Evolutionary conservation across 1,284 basidiomycete genomes (phyloP), one percentile per base, ranked within the genome.

Genomic region (Dichomitus squalens): DNA sequence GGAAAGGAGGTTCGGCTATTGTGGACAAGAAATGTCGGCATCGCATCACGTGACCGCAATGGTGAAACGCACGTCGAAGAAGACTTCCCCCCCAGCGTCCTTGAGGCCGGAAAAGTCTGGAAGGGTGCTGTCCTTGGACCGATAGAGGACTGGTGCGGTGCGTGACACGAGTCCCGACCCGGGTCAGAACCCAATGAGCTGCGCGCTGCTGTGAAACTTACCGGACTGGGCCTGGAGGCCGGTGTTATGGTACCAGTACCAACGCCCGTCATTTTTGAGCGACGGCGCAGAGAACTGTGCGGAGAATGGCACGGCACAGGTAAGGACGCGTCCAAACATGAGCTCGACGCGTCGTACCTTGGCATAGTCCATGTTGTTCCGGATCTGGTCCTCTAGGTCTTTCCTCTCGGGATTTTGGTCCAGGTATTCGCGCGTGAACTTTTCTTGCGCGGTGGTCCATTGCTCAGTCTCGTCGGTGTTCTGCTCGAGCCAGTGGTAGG

Each of bases 181-280:
- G n/a, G n/a, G 40, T 65, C 67, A 27, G 33, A 51, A 39, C 49
- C 49, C 36, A 39, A 39, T 23, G 49, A 23, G 16, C 35, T 40
- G 20, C 59, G 44, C 44, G 44, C 29, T 29, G 29, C 9, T 33
- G 20, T 59, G 52, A 34, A 20, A 71, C 76, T 51, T 55, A 86
- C 85, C 80, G 40, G 79, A 75, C 68, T 90, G 87, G 14, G 84
- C 78, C 64, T 89, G 85, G 36, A 91, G 76, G 14, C 89, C 89
- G 52, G 81, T 84, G 71, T 92, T 91, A 66, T 87, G 82, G 58
- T 79, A 82, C 87, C 89, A 90, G 66, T 93, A 93, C 85, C 89
- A 93, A 48, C 80, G 81, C 7, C 79, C 81, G 66, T 92, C 88
- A 12, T 84, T 75, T 59, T 83, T 82, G 44, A 88, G 70, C 20